Conservation (phyloP, 768 basidiomycete genomes). For the Tylopilus balloui region DNA sequence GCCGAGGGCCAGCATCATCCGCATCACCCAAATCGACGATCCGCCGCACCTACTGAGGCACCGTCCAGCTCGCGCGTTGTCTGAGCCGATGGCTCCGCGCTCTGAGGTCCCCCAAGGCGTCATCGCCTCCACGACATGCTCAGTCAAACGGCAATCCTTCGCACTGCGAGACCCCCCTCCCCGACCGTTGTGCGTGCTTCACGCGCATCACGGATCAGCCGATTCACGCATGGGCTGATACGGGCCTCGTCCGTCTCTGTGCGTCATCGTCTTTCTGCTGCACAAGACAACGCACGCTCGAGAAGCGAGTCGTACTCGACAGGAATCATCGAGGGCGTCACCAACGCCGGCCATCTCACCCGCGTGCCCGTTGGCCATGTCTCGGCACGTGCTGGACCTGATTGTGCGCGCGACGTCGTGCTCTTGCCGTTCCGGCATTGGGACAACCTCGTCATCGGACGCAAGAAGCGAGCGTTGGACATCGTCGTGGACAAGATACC, state of each 20-base stretch:
- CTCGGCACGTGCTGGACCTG: conserved; percentile 10
- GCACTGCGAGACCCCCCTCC: conserved; percentile 11
- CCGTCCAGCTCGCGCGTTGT: conserved; percentile 18
- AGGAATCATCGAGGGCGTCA: conserved; percentile 17
- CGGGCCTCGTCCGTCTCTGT: conserved; percentile 16
- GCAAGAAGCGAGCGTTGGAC: conserved; percentile 20
- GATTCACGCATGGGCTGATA: conserved; percentile 15
- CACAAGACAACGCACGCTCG: conserved; percentile 14
- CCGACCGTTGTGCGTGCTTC: conserved; percentile 14
- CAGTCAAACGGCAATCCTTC: conserved; percentile 4
- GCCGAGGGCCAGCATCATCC: no score
- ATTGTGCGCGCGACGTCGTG: conserved; percentile 17
- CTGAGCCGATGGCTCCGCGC: conserved; percentile 11
- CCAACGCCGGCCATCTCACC: conserved; percentile 16
- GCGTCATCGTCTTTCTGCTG: conserved; percentile 10
- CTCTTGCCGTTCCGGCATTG: conserved; percentile 15
- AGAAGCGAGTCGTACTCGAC: conserved; percentile 17
- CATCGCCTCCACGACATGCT: conserved; percentile 14
- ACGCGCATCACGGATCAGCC: conserved; percentile 16
- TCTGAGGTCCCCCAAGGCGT: conserved; percentile 8
- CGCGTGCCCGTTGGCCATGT: conserved; percentile 13
- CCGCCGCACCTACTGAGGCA: conserved; percentile 6
- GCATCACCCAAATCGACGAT: neutral
- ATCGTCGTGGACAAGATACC: conserved; percentile 16
- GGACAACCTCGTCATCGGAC: conserved; percentile 18